Evolutionary conservation across 208 protist species (phyloP).

Genomic region (Acanthamoeba triangularis): DNA sequence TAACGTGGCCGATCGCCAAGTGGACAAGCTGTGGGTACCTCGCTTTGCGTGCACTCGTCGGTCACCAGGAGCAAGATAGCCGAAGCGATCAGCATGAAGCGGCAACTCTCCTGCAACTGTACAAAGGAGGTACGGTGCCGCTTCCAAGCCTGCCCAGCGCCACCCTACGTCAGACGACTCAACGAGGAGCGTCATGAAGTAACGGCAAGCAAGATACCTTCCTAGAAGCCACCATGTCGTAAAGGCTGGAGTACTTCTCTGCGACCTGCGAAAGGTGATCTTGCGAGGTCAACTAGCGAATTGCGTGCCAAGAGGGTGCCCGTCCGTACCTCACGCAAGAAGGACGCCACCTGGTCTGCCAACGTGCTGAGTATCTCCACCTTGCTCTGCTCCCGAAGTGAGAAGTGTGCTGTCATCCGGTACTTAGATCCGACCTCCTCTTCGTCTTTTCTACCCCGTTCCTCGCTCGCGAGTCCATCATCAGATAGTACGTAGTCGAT

Average conservation of each 20-base stretch:
- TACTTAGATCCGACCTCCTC: not conserved
- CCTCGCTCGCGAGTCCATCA: not conserved
- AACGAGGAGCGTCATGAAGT: no score
- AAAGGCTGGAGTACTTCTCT: conserved; percentile 4
- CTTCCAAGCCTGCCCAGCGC: conserved; percentile 42
- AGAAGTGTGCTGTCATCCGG: conserved; percentile 30
- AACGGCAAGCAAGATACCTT: not conserved
- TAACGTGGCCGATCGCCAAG: not conserved
- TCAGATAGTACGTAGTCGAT: not conserved
- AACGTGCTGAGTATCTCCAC: conserved; percentile 28
- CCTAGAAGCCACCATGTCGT: conserved; percentile 18
- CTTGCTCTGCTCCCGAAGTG: conserved; percentile 51
- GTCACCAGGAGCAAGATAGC: not conserved
- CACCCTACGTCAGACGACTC: no score
- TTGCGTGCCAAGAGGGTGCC: no score
- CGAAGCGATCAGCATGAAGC: conserved; percentile 24
- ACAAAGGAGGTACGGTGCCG: conserved; percentile 46
- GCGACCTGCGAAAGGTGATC: not conserved
- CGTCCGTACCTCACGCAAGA: conserved; percentile 17
- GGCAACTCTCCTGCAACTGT: conserved; percentile 17
- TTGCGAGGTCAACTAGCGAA: no score
- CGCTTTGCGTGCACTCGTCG: conserved; percentile 38
- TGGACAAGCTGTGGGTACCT: not conserved
- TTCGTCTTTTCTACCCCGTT: not conserved
- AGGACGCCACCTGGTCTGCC: conserved; percentile 28